Evolutionary conservation across 1,284 basidiomycete genomes (phyloP).

Genomic region (Moesziomyces sp.): DNA sequence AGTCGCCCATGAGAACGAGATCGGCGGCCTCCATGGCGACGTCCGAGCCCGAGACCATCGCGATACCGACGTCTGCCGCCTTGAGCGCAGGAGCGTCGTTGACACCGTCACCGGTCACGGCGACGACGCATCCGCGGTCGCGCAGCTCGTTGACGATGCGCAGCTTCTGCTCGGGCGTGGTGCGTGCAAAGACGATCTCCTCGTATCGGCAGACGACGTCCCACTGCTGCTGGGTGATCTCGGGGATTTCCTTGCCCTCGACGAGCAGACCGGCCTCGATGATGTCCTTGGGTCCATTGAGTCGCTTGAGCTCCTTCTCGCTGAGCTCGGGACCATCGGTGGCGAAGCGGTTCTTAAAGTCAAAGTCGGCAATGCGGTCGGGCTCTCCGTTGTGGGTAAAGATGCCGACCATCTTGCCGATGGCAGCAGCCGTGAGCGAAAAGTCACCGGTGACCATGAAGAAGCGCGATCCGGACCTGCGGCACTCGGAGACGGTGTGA

Average conservation of each 20-base stretch:
- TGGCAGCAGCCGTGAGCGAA: constrained; percentile 73
- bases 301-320: constrained; percentile 39
- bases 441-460: constrained; percentile 79
- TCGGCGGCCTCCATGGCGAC: constrained; percentile 66
- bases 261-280: constrained; percentile 40
- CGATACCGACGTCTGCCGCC: constrained; percentile 71
- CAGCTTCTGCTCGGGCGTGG: constrained; percentile 77
- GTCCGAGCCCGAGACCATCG: constrained; percentile 70
- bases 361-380: constrained; percentile 69
- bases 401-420: constrained; percentile 75
- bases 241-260: constrained; percentile 39
- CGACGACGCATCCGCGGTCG: constrained; percentile 72
- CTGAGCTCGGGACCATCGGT: constrained; percentile 35
- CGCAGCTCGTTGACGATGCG: constrained; percentile 76
- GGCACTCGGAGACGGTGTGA: constrained; percentile 72
- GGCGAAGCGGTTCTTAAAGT: constrained; percentile 22
- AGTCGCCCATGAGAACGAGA: constrained; percentile 58
- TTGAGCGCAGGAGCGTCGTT: constrained; percentile 75
- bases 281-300: constrained; percentile 31
- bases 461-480: constrained; percentile 75
- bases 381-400: constrained; percentile 69
- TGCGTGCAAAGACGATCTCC: constrained; percentile 79
- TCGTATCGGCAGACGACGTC: constrained; percentile 73
- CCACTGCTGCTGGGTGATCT: constrained; percentile 68
- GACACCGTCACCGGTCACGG: constrained; percentile 77